Percentiles rank a stretch among this genome's conserved stretches.
Conservation (phyloP, 257 asterid genomes). For the Nicotiana undulata region DNA sequence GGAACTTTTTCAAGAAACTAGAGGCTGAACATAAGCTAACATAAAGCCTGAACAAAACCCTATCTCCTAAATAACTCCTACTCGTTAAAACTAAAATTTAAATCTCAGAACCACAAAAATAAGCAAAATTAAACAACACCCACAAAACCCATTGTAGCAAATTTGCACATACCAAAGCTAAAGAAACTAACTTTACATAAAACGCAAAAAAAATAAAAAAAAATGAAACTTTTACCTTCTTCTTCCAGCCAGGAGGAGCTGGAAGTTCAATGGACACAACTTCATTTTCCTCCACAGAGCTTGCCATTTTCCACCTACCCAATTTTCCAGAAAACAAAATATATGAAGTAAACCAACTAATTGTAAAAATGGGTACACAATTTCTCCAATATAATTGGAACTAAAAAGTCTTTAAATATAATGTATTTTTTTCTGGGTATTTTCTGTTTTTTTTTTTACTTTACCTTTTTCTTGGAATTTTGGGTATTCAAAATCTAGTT, state of each 20-base stretch:
- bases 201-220: background rate
- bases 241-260: slow-evolving; percentile 8
- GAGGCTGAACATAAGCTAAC: background rate
- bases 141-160: background rate
- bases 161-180: background rate
- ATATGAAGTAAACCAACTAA: background rate
- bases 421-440: background rate
- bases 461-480: background rate
- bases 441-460: background rate
- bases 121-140: background rate
- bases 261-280: slow-evolving; percentile 6
- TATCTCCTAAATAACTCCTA: background rate
- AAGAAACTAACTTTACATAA: background rate
- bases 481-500: background rate
- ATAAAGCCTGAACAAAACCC: background rate
- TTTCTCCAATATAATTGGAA: background rate
- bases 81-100: background rate
- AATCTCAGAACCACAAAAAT: background rate
- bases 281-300: background rate
- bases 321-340: background rate
- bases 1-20: background rate
- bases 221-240: background rate
- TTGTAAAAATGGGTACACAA: background rate
- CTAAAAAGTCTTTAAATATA: background rate
- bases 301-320: background rate